A percentile compares a stretch with the other conserved stretches of the same genome.
Evolutionary conservation across 1,284 basidiomycete species (phyloP).

Genomic region (Anthracocystis walkeri): DNA sequence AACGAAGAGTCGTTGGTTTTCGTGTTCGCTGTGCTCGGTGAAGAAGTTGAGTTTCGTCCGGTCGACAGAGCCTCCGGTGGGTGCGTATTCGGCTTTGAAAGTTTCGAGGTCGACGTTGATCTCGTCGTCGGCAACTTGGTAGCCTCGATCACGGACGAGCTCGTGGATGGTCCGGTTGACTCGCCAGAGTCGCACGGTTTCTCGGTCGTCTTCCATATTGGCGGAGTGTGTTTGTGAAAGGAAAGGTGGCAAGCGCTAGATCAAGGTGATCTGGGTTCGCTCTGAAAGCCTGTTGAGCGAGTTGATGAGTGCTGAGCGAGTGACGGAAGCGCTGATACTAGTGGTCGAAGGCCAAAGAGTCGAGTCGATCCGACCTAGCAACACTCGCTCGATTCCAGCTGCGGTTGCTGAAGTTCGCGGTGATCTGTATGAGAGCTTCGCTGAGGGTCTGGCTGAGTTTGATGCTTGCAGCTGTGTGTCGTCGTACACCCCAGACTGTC

Average conservation of each 20-base stretch:
- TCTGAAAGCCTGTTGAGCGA: too few relatives aligned
- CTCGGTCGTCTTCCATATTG: conserved; percentile 70
- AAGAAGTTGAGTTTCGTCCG: conserved; percentile 67
- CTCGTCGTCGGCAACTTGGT: conserved; percentile 89
- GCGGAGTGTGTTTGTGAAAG: not conserved
- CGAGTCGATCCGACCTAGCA: too few relatives aligned
- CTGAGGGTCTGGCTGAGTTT: too few relatives aligned
- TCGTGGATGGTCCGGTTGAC: conserved; percentile 97
- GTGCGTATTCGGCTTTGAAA: conserved; percentile 73
- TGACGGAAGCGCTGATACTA: too few relatives aligned
- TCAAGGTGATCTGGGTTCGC: not conserved
- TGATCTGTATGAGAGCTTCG: too few relatives aligned
- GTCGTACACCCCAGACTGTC: too few relatives aligned
- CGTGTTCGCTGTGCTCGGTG: conserved; percentile 63
- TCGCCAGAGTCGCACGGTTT: conserved; percentile 84
- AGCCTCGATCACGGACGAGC: conserved; percentile 87
- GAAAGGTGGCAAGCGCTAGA: not conserved
- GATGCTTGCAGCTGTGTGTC: too few relatives aligned
- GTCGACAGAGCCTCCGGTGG: conserved; percentile 71
- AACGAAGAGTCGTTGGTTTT: conserved; percentile 86
- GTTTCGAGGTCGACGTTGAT: conserved; percentile 83
- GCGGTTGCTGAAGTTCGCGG: too few relatives aligned
- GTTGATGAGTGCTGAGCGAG: too few relatives aligned
- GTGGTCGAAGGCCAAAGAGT: too few relatives aligned
- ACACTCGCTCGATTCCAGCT: too few relatives aligned